phyloP scores from a whole-genome alignment of 2,329 filamentous ascomycete genomes.

The Dothistroma septosporum region DNA sequence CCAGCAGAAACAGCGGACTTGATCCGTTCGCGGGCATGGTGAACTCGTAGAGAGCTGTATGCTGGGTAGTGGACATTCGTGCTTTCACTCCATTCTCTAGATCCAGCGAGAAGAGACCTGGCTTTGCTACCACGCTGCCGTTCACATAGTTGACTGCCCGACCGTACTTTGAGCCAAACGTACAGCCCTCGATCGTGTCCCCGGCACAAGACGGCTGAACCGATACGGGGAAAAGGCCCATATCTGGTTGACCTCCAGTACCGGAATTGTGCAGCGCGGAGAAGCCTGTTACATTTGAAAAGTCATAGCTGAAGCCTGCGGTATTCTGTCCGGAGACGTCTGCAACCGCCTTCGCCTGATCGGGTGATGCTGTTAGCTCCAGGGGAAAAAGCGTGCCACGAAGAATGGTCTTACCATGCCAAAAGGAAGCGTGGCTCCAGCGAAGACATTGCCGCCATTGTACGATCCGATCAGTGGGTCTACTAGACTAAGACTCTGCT shows the following conservation, averaged over 20 bases:
- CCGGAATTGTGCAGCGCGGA: conserved; percentile 49
- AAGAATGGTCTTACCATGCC: conserved; percentile 32
- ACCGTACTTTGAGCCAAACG: conserved; percentile 46
- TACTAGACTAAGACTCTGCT: conserved; percentile 30
- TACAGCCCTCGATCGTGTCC: conserved; percentile 39
- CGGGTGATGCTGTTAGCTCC: not conserved
- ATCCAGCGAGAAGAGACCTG: conserved; percentile 57
- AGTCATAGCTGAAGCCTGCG: conserved; percentile 52
- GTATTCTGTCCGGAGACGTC: conserved; percentile 50
- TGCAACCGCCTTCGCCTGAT: conserved; percentile 43
- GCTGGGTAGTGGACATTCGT: conserved; percentile 58
- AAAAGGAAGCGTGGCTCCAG: conserved; percentile 38
- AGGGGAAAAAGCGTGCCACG: not conserved
- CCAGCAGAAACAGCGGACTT: conserved; percentile 54
- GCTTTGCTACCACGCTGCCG: conserved; percentile 49
- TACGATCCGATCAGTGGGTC: conserved; percentile 43
- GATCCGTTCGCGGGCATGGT: conserved; percentile 38
- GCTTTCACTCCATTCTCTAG: conserved; percentile 53
- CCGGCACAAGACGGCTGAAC: conserved; percentile 27
- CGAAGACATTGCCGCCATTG: conserved; percentile 42
- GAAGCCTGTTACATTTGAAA: conserved; percentile 43
- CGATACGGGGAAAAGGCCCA: conserved; percentile 25
- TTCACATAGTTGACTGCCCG: conserved; percentile 49
- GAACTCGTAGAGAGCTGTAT: conserved; percentile 57
- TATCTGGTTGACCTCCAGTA: conserved; percentile 37